These are phyloP conservation scores for Vigna trinervia DNA, from an alignment of 306 rosid genomes.

Conservation along the genomic window DNA sequence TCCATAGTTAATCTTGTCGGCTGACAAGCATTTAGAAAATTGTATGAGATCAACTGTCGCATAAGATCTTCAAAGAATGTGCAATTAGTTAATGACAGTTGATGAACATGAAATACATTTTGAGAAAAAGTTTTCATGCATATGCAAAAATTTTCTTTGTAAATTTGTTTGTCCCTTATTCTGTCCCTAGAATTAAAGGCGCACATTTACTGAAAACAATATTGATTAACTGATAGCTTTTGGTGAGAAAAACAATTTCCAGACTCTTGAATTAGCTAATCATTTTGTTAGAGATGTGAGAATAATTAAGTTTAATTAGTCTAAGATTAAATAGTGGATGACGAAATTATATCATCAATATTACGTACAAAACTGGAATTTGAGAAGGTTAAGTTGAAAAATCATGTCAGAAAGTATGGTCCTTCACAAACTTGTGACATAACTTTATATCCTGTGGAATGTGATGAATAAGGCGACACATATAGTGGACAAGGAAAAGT, in stretches of 20 bases:
- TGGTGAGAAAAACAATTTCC: background rate
- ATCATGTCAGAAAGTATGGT: constrained; percentile 31
- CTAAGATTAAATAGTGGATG: constrained; percentile 12
- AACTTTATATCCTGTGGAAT: constrained; percentile 38
- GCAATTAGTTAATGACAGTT: background rate
- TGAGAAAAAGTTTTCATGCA: background rate
- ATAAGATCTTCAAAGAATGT: background rate
- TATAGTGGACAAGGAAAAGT: constrained; percentile 44
- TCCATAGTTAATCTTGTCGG: too few species aligned
- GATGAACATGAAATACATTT: constrained; percentile 6
- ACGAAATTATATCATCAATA: constrained; percentile 46
- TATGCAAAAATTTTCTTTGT: background rate
- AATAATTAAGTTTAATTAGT: background rate
- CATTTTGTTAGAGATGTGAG: constrained; percentile 8
- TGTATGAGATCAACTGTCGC: constrained; percentile 4
- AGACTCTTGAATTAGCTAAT: constrained; percentile 18
- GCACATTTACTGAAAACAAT: background rate
- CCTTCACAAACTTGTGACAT: constrained; percentile 8
- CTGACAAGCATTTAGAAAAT: background rate
- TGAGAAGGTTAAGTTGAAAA: constrained; percentile 18
- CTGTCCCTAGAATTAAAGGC: background rate
- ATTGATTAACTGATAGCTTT: background rate
- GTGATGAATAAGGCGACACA: constrained; percentile 33
- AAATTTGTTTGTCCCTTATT: background rate
- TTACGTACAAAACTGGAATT: constrained; percentile 31